Base-by-base conservation (phyloP, 768 basidiomycete species). In the Mycena epipterygia region DNA sequence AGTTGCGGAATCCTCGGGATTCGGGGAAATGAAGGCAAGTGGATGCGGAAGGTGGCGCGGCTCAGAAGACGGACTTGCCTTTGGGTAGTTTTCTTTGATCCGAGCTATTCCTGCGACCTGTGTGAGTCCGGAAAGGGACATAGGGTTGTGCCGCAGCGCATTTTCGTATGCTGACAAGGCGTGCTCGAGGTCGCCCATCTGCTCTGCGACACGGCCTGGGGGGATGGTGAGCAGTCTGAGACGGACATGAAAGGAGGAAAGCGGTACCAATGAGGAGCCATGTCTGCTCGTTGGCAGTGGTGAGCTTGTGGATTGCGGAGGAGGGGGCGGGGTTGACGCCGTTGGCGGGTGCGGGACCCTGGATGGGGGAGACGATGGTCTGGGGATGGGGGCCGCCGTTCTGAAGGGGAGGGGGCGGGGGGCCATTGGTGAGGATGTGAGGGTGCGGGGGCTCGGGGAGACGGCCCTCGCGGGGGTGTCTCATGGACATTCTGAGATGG, bases 61-160 rank as follows among this genome's bases (percentile, higher is more conserved):
- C 57, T 53, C 68, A 73, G 72, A 73, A 75, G 76, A 74, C 78
- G 76, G 78, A 76, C 87, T 80, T 78, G 95, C 95, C 90, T 95
- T 97, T 82, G 94, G 91, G 83, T 97, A 98, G 81, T 99, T 95
- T 83, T 99, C 97, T 80, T 94, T 95, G 87, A 96, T 95, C 85
- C 97, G 92, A 81, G 95, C 96, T 81, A 98, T 97, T 72, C 95
- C 93, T 78, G 97, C 97, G 46, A 97, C 95, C 79, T 96, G 95
- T 42, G 94, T 96, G 73, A 99, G 90, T 46, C 95, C 96, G 77
- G 92, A 87, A 73, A 97, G 87, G 77, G 95, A 97, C 81, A 90
- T 89, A 76, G 96, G 93, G 78, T 98, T 99, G 85, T 98, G 96
- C 82, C 96, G 91, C 73, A 99, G 87, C 3, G 97, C 97, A 77